Evolutionary conservation across 2,329 filamentous ascomycete genomes (phyloP).

Genomic region (Fusarium sp.): DNA sequence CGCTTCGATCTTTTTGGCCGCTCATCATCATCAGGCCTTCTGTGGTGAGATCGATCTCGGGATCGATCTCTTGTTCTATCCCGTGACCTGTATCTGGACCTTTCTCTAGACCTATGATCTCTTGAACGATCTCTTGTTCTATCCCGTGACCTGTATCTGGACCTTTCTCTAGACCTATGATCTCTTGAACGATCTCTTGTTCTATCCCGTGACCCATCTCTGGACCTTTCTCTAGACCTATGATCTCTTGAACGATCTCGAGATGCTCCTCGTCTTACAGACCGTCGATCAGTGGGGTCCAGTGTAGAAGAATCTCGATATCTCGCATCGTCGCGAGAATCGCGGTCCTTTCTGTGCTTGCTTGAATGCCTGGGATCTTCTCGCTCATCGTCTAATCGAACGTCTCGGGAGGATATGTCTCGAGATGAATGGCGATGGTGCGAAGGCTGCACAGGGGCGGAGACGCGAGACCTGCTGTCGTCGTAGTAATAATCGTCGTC

Average conservation of each 20-base stretch:
- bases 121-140: constrained; percentile 17
- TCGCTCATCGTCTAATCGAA: constrained; percentile 31
- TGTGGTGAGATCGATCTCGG: constrained; percentile 24
- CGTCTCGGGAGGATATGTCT: constrained; percentile 28
- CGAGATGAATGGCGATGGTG: constrained; percentile 27
- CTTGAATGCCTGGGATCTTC: constrained; percentile 23
- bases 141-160: constrained; percentile 7
- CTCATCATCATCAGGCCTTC: constrained; percentile 44
- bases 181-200: constrained; percentile 22
- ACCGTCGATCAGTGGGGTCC: constrained; percentile 22
- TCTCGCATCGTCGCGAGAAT: constrained; percentile 19
- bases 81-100: constrained; percentile 3
- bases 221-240: not conserved
- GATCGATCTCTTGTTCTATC: constrained; percentile 19
- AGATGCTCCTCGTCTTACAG: constrained; percentile 23
- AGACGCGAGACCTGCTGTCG: constrained; percentile 25
- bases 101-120: not conserved
- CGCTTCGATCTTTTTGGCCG: constrained; percentile 50
- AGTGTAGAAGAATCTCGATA: constrained; percentile 17
- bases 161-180: not conserved
- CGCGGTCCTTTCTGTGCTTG: constrained; percentile 27
- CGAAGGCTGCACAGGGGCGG: constrained; percentile 22
- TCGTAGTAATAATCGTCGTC: constrained; percentile 28
- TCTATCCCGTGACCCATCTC: constrained; percentile 4
- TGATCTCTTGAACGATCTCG: constrained; percentile 23